A percentile compares a stretch with the other conserved stretches of the same genome.
These are phyloP conservation scores for Scenedesmus sp. DNA, from an alignment of 163 green algal species.

Conservation along the genomic window DNA sequence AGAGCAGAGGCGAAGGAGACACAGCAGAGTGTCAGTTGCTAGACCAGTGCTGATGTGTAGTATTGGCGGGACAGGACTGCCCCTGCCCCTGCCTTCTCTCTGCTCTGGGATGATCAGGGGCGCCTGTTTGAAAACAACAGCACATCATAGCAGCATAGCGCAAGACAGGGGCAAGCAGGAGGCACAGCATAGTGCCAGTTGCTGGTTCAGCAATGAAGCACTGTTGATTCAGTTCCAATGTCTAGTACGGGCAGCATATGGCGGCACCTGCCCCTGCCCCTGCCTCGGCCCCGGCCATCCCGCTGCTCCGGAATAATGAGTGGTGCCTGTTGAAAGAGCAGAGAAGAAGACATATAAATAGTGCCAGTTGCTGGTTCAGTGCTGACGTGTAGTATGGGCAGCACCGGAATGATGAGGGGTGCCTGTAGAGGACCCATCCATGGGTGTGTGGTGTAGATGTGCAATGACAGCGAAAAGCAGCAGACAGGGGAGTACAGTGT, in stretches of 20 bases:
- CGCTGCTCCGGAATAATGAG: conserved; percentile 18
- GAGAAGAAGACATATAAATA: neutral
- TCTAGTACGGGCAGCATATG: neutral
- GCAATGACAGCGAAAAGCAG: too few species aligned
- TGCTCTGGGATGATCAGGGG: conserved; percentile 20
- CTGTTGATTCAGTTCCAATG: too few species aligned
- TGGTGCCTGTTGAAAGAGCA: neutral
- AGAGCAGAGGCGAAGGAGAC: neutral
- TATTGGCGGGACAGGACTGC: neutral
- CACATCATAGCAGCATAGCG: neutral
- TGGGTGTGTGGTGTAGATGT: too few species aligned
- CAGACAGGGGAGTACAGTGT: too few species aligned
- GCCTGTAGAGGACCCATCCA: neutral
- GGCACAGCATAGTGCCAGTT: neutral
- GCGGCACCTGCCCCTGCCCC: neutral
- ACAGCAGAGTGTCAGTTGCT: neutral
- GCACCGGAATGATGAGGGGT: neutral
- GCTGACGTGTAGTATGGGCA: neutral
- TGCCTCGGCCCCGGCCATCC: neutral
- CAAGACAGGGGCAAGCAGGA: neutral
- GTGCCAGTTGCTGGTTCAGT: neutral
- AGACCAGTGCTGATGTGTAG: neutral
- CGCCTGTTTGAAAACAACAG: neutral
- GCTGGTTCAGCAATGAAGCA: neutral
- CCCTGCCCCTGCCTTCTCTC: neutral